phyloP scores from a whole-genome alignment of 257 asterid species.

The Orobanche coerulescens region DNA sequence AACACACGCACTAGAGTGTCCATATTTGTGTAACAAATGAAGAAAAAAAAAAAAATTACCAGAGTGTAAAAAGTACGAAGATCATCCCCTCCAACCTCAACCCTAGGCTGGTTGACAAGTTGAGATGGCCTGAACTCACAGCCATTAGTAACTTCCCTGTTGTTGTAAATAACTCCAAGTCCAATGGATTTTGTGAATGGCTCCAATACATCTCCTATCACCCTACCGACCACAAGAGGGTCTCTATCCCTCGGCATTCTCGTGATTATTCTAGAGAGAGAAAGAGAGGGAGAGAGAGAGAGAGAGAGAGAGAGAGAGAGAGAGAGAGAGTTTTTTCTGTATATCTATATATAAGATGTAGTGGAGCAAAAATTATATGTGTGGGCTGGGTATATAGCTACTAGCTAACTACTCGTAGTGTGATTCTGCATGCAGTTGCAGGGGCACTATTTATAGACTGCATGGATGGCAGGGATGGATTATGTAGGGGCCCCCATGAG shows the following conservation, averaged over 20 bases:
- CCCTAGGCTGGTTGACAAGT: slow-evolving; percentile 52
- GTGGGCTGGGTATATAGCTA: too few relatives aligned
- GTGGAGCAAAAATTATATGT: too few relatives aligned
- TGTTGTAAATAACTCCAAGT: slow-evolving; percentile 34
- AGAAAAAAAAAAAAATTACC: slow-evolving; percentile 19
- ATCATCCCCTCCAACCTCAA: slow-evolving; percentile 62
- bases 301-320: too few relatives aligned
- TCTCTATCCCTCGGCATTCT: slow-evolving; percentile 47
- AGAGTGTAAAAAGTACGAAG: slow-evolving; percentile 61
- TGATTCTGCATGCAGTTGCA: neutral
- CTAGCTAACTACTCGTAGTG: too few relatives aligned
- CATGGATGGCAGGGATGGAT: too few relatives aligned
- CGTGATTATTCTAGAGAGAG: too few relatives aligned
- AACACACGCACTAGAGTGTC: neutral
- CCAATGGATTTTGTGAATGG: slow-evolving; percentile 42
- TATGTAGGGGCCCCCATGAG: too few relatives aligned
- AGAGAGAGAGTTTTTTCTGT: too few relatives aligned
- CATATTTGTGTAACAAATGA: neutral
- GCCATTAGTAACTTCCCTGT: slow-evolving; percentile 50
- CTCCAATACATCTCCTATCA: slow-evolving; percentile 63
- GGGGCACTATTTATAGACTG: neutral
- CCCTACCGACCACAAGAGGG: slow-evolving; percentile 56
- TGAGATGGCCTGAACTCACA: slow-evolving; percentile 64
- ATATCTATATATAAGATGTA: too few relatives aligned
- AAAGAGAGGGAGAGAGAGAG: too few relatives aligned